Base-by-base conservation (phyloP, 768 basidiomycete species). In the Guyanaporus albipodus region DNA sequence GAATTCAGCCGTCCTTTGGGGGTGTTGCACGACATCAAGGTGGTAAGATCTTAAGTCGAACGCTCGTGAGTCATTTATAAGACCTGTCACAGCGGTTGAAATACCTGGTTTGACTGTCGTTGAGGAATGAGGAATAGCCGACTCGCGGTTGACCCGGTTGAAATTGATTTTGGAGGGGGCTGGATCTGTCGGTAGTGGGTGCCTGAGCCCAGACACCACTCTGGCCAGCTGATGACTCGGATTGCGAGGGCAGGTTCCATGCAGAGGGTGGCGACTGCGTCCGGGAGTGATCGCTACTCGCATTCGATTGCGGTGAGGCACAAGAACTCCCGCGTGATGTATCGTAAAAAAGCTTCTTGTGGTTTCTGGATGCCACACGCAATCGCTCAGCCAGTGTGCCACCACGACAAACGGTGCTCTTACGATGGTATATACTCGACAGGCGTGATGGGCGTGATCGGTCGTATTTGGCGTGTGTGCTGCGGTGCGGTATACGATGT, bases 21-120 rank as follows among this genome's bases (percentile, higher is more conserved):
- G 92, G 49, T 93, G 85, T 58, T 96, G 92, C 22, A 92, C 77
- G 49, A 94, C 80, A 61, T 88, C 83, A 15, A 96, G 82, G 38
- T 85, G 79, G 63, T 93, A 95, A 1, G 79, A 71, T 67, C 82
- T 83, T 57, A 52, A 47, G 41, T 57, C 37, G 53, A 46, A 28
- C 22, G 40, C 19, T 36, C 44, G 48, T 66, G 40, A 63, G 57
- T 44, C 36, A 50, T 52, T 38, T 39, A 36, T 32, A 44, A 53
- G 33, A 38, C 23, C 35, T 44, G 32, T 26, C 35, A 55, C 41
- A 48, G 41, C 42, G 39, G 50, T 44, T 42, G 42, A 60, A 67
- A 55, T 64, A 80, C 82, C 79, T 77, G 44, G 69, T 73, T 51
- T 74, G 77, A 44, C 74, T 66, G 44, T 79, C 76, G 18, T 77